These are phyloP conservation scores for Entomortierella lignicola DNA, from an alignment of 192 early-diverging fungal genomes.

Conservation along the genomic window DNA sequence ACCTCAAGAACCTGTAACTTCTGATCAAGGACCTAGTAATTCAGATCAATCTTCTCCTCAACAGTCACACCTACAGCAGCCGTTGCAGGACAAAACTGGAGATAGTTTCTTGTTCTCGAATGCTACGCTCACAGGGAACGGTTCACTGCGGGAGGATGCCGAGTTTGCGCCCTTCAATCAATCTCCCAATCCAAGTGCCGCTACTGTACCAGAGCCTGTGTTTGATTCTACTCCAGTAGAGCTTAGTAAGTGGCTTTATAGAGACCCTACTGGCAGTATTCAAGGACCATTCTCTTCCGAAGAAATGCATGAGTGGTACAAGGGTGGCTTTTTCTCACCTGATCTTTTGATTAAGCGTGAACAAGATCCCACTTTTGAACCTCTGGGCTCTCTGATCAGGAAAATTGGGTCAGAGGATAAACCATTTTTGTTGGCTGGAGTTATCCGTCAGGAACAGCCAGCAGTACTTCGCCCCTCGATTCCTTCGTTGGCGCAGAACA, in stretches of 20 bases:
- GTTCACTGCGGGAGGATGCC: slow-evolving; percentile 16
- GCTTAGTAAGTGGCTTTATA: slow-evolving; percentile 80
- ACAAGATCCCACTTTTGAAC: slow-evolving; percentile 83
- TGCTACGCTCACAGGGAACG: slow-evolving; percentile 6
- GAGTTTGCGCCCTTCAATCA: slow-evolving; percentile 28
- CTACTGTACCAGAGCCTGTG: not conserved
- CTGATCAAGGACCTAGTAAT: slow-evolving; percentile 22
- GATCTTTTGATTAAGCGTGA: slow-evolving; percentile 86
- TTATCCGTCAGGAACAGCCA: slow-evolving; percentile 45
- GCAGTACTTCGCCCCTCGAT: slow-evolving; percentile 26
- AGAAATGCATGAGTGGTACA: slow-evolving; percentile 97
- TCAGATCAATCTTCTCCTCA: slow-evolving; percentile 7
- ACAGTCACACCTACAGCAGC: not conserved
- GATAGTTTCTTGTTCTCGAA: slow-evolving; percentile 14
- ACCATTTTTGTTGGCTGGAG: slow-evolving; percentile 68
- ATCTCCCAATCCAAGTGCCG: not conserved
- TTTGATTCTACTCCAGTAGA: slow-evolving; percentile 33
- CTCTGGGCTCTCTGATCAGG: slow-evolving; percentile 74
- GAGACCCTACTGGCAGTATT: slow-evolving; percentile 84
- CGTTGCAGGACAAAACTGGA: not conserved
- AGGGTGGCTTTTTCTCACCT: slow-evolving; percentile 83
- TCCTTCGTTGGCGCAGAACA: slow-evolving; percentile 21
- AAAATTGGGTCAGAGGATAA: slow-evolving; percentile 73
- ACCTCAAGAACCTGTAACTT: slow-evolving; percentile 10
- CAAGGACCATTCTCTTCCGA: slow-evolving; percentile 89